These are phyloP conservation scores for Biscutella laevigata DNA, from an alignment of 441 rosid genomes.

Conservation along the genomic window DNA sequence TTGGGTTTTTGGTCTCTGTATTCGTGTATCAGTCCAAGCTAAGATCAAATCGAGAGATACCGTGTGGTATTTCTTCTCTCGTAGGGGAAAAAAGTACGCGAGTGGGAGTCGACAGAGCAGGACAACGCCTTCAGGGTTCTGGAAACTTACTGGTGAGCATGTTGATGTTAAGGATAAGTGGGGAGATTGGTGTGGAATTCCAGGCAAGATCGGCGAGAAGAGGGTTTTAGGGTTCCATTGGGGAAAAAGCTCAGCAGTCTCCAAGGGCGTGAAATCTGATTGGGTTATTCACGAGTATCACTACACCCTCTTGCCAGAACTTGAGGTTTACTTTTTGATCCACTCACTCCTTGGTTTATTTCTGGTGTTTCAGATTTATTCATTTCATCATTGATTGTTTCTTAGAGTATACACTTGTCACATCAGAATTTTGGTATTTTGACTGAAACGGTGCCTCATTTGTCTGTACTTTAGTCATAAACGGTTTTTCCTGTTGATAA, in stretches of 20 bases:
- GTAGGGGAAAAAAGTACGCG: constrained; percentile 19
- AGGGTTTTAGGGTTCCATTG: constrained; percentile 36
- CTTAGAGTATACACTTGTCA: too few relatives aligned
- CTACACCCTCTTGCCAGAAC: not conserved
- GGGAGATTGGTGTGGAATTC: not conserved
- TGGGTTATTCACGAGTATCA: constrained; percentile 20
- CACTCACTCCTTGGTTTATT: not conserved
- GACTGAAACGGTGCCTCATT: too few relatives aligned
- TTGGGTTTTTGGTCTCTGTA: not conserved
- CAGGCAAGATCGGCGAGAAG: constrained; percentile 30
- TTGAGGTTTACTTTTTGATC: not conserved
- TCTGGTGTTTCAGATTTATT: not conserved
- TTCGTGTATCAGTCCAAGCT: constrained; percentile 21
- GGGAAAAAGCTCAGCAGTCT: constrained; percentile 22
- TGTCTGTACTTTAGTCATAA: too few relatives aligned
- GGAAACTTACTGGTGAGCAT: constrained; percentile 46
- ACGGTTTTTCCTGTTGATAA: too few relatives aligned
- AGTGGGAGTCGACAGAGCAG: constrained; percentile 22
- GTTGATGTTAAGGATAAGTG: constrained; percentile 18
- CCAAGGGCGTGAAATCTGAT: too few relatives aligned
- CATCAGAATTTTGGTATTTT: too few relatives aligned
- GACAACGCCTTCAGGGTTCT: constrained; percentile 32
- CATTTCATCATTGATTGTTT: too few relatives aligned
- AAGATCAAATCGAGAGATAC: constrained; percentile 25
- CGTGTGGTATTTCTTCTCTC: constrained; percentile 41